Evolutionary conservation across 768 basidiomycete species (phyloP), one percentile per base, ranked within the genome.

Genomic region (Amanita exitialis): DNA sequence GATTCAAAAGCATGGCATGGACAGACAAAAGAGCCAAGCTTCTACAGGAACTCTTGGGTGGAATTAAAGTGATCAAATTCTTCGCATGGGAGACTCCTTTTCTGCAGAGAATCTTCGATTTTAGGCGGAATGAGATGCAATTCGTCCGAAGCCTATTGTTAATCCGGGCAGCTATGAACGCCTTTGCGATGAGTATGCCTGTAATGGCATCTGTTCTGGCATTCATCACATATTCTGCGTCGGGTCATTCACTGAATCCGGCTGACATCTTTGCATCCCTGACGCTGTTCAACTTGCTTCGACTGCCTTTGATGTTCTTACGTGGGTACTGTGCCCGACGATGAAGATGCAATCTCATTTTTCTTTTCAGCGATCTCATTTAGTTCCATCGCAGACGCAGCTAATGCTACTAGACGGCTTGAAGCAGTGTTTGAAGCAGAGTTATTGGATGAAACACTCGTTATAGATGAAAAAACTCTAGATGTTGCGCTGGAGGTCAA

Each of bases 61-160:
- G 89, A 1, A 93, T 96, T 80, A 85, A 89, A 56, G 78, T 95
- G 54, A 87, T 96, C 74, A 96, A 96, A 65, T 83, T 85, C 63
- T 94, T 94, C 64, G 82, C 86, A 4, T 93, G 90, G 90, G 90
- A 92, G 59, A 59, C 66, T 1, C 89, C 93, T 0, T 94, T 90
- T 64, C 72, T 95, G 20, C 69, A 79, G 13, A 79, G 84, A 41
- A 76, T 96, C 23, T 74, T 76, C 27, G 77, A 76, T 37, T 86
- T 86, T 59, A 74, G 94, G 47, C 69, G 68, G 44, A 75, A 76
- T 45, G 93, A 95, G 64, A 80, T 91, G 66, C 63, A 58, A 18
- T 79, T 80, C 56, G 78, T 88, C 54, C 80, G 87, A 35, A 73
- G 78, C 2, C 61, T 92, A 48, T 63, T 92, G 2, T 57, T 88